Percentiles rank a stretch among this genome's conserved stretches.
These are phyloP conservation scores for Solanum chilense DNA, from an alignment of 257 asterid genomes.

Conservation along the genomic window DNA sequence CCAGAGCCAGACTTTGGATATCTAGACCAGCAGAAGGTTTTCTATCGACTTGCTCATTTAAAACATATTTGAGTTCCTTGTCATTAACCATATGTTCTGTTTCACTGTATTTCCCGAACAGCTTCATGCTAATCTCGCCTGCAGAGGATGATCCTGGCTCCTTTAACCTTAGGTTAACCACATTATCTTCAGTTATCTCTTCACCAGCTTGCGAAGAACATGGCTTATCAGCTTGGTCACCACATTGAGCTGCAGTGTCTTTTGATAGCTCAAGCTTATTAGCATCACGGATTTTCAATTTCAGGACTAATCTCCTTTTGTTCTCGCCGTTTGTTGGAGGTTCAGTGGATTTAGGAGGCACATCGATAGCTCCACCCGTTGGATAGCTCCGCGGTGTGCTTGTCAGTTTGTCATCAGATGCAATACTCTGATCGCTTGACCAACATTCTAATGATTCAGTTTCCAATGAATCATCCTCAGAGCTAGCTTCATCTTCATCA, in stretches of 20 bases:
- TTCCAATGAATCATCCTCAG: conserved; percentile 47
- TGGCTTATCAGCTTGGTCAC: conserved; percentile 27
- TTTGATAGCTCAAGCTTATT: conserved; percentile 25
- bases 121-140: conserved; percentile 19
- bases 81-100: conserved; percentile 3
- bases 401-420: conserved; percentile 15
- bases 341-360: conserved; percentile 24
- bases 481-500: conserved; percentile 50
- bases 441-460: conserved; percentile 43
- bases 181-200: conserved; percentile 14
- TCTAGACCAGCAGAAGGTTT: neutral
- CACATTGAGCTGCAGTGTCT: conserved; percentile 17
- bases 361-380: conserved; percentile 18
- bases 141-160: conserved; percentile 34
- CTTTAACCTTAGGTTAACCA: conserved; percentile 13
- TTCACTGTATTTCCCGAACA: conserved; percentile 8
- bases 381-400: conserved; percentile 20
- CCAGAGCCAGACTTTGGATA: neutral
- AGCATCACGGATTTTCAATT: conserved; percentile 42
- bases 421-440: conserved; percentile 24
- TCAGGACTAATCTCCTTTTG: conserved; percentile 60
- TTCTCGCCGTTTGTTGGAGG: conserved; percentile 29
- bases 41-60: neutral
- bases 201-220: conserved; percentile 30
- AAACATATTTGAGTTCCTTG: neutral